phyloP scores from a whole-genome alignment of 371 early-diverging fungal genomes.

The Rhizomucor pusillus region DNA sequence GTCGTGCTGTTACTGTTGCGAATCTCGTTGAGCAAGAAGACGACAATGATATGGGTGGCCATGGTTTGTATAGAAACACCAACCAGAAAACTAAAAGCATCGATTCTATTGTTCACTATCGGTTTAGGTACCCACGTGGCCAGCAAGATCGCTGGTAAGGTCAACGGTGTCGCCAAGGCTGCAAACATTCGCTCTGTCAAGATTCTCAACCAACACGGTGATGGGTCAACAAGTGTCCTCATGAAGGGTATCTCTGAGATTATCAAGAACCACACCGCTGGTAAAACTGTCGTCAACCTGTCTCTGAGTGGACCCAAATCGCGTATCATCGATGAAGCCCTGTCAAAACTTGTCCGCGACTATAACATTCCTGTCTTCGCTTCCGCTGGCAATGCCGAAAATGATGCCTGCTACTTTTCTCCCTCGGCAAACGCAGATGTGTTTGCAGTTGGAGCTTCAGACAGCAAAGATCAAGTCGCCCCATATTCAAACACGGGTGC shows the following conservation, averaged over 20 bases:
- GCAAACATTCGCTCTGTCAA: constrained; percentile 74
- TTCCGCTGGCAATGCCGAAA: constrained; percentile 72
- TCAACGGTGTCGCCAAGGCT: constrained; percentile 75
- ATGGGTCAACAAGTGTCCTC: constrained; percentile 59
- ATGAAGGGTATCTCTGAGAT: constrained; percentile 52
- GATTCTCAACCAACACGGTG: constrained; percentile 51
- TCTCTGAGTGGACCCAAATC: constrained; percentile 57
- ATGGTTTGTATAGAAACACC: no score
- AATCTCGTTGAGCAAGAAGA: constrained; percentile 49
- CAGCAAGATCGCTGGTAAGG: constrained; percentile 66
- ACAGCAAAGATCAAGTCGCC: constrained; percentile 43
- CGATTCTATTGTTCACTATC: not conserved
- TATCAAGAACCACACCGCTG: constrained; percentile 18
- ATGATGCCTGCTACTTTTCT: constrained; percentile 66
- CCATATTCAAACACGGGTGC: constrained; percentile 51
- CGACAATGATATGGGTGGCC: constrained; percentile 66
- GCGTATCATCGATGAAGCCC: constrained; percentile 17
- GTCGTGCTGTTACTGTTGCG: constrained; percentile 64
- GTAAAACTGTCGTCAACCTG: constrained; percentile 50
- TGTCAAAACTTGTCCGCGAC: constrained; percentile 47
- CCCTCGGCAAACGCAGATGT: constrained; percentile 62
- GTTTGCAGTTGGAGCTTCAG: constrained; percentile 68
- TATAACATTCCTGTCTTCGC: constrained; percentile 43
- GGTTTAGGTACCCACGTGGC: constrained; percentile 72
- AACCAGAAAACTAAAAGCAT: not conserved